phyloP scores from a whole-genome alignment of 176 grass and related monocot species.

The Lolium perenne region DNA sequence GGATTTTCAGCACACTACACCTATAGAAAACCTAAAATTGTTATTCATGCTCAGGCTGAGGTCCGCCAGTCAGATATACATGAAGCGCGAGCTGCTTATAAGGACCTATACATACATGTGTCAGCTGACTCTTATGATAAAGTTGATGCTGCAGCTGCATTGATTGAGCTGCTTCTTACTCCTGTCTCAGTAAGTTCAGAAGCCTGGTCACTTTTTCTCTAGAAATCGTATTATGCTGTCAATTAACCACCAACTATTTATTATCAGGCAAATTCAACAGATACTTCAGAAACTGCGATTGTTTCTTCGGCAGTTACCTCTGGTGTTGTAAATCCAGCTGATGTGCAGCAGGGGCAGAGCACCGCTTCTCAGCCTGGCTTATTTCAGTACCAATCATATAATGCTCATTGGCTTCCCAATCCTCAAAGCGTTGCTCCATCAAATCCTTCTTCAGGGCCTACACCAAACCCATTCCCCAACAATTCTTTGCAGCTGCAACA shows the following conservation, averaged over 20 bases:
- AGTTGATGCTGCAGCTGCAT: slow-evolving; percentile 81
- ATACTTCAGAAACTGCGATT: slow-evolving; percentile 35
- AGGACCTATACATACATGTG: slow-evolving; percentile 79
- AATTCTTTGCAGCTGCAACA: slow-evolving; percentile 52
- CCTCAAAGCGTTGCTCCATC: slow-evolving; percentile 41
- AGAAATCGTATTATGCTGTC: slow-evolving; percentile 18
- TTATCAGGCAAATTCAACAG: slow-evolving; percentile 52
- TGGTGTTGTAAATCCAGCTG: slow-evolving; percentile 45
- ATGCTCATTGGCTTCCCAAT: slow-evolving; percentile 57
- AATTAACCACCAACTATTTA: slow-evolving; percentile 39
- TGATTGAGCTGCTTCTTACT: slow-evolving; percentile 85
- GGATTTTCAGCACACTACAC: slow-evolving; percentile 14
- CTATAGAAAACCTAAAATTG: background rate
- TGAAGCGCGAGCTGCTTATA: slow-evolving; percentile 69
- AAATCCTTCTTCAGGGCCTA: slow-evolving; percentile 40
- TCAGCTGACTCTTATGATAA: slow-evolving; percentile 89
- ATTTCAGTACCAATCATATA: slow-evolving; percentile 65
- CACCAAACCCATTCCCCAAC: slow-evolving; percentile 44
- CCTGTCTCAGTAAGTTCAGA: slow-evolving; percentile 70
- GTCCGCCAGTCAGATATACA: slow-evolving; percentile 68
- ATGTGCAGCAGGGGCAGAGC: slow-evolving; percentile 32
- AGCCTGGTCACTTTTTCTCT: background rate
- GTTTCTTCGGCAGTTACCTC: slow-evolving; percentile 46
- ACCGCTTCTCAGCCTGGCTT: slow-evolving; percentile 50
- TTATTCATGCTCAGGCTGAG: slow-evolving; percentile 66